Evolutionary conservation across 2,329 filamentous ascomycete genomes (phyloP), one percentile per base, ranked within the genome.

Genomic region (Thielaviopsis punctulata): DNA sequence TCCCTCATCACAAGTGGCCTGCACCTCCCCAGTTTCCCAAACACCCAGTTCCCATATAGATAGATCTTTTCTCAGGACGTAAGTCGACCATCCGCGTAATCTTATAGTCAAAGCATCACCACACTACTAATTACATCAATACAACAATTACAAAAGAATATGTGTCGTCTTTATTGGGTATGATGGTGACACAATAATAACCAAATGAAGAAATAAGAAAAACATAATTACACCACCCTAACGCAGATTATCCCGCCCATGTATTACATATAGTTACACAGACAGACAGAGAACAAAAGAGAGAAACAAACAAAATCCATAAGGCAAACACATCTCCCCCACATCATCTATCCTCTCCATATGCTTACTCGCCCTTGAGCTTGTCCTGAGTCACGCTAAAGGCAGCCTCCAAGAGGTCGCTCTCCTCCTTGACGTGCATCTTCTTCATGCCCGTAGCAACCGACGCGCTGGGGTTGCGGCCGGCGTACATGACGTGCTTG

Each of bases 401-500:
- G 52, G 79, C 79, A 67, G 69, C 73, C 63, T 81, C 69, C 59
- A 90, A 69, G 60, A 98, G 68, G 47, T 92, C 86, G 65, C 85
- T 76, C 76, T 96, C 92, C 73, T 98, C 92, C 77, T 90, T 93
- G 69, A 80, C 71, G 69, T 98, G 92, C 52, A 76, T 79, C 45
- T 75, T 71, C 80, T 98, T 98, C 64, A 92, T 71, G 67, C 92
- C 92, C 52, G 90, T 95, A 36, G 92, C 92, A 23, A 96, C 90
- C 58, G 84, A 90, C 15, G 92, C 90, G 63, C 87, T 95, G 36
- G 90, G 90, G 69, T 88, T 83, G 61, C 92, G 84, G 59, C 92
- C 92, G 55, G 92, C 92, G 68, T 96, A 98, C 80, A 95, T 87
- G 65, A 95, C 88, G 69, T 94, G 86, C 71, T 94, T 89, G 64